phyloP scores from a whole-genome alignment of 176 grass and related monocot genomes.

The Musa beccarii region DNA sequence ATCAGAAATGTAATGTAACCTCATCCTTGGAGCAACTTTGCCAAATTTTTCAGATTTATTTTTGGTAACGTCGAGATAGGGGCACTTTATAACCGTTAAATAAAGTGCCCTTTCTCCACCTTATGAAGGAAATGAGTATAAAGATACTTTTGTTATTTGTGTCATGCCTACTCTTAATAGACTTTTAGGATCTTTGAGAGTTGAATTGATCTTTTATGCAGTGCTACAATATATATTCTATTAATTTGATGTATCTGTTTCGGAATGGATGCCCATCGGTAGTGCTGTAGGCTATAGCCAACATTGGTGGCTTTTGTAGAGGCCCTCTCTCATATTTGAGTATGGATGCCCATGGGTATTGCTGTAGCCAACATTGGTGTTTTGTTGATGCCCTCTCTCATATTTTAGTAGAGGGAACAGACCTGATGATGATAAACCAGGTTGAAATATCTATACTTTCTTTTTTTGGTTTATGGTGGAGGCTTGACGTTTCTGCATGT shows the following conservation, averaged over 20 bases:
- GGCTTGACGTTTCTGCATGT: neutral
- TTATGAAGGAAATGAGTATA: neutral
- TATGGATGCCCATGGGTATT: neutral
- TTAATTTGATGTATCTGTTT: neutral
- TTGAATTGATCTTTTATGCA: neutral
- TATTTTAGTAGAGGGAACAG: neutral
- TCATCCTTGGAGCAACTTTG: neutral
- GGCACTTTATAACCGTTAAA: neutral
- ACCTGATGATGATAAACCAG: neutral
- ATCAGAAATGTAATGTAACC: constrained; percentile 85
- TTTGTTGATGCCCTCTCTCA: neutral
- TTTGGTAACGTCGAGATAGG: neutral
- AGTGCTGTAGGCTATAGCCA: neutral
- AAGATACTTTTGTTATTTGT: neutral
- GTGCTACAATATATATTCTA: neutral
- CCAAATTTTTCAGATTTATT: neutral
- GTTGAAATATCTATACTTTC: neutral
- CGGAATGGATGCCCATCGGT: neutral
- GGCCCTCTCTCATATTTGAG: neutral
- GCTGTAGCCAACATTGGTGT: neutral
- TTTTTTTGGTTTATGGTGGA: neutral
- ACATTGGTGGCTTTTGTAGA: neutral
- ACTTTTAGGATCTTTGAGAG: neutral
- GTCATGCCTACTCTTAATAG: neutral
- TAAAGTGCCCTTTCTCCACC: neutral